Base-by-base conservation (phyloP, 1,284 basidiomycete genomes). In the Cutaneotrichosporon cutaneum region DNA sequence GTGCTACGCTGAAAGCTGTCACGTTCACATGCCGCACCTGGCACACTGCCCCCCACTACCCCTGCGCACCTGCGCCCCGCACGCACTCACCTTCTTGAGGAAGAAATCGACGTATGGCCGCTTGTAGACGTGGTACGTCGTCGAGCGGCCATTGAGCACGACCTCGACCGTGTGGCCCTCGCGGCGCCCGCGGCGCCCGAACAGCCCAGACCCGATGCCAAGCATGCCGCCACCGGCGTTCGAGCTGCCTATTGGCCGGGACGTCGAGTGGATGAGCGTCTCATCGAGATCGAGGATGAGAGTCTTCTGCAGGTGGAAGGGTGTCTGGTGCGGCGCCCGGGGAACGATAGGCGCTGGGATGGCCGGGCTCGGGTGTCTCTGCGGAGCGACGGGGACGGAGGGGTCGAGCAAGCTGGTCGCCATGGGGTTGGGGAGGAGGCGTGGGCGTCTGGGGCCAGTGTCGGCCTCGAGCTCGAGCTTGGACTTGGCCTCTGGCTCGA, bases 81-180 rank as follows among this genome's bases (percentile, higher is more conserved):
- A 18, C 30, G 13, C 26, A 69, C 87, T 71, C 67, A 93, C 93
- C 82, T 94, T 96, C 72, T 92, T 86, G 66, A 97, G 83, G 76
- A 97, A 97, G 81, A 90, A 96, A 80, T 98, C 95, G 60, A 89
- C 93, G 82, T 92, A 95, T 2, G 95, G 95, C 59, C 95, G 86
- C 80, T 99, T 99, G 82, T 99, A 98, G 53, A 99, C 95, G 79
- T 98, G 95, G 77, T 99, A 99, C 44, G 93, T 83, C 2, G 94
- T 95, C 69, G 88, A 92, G 61, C 89, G 84, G 22, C 91, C 95
- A 44, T 90, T 90, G 36, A 98, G 81, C 16, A 94, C 87, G 27
- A 99, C 96, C 75, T 99, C 95, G n/a, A 99, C 93, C 66, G 90
- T 92, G 80, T 94, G 90, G 9, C 89, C 89, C 56, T 89, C 85